Conservation (phyloP, 192 early-diverging fungal genomes). For the Mortierella hygrophila region DNA sequence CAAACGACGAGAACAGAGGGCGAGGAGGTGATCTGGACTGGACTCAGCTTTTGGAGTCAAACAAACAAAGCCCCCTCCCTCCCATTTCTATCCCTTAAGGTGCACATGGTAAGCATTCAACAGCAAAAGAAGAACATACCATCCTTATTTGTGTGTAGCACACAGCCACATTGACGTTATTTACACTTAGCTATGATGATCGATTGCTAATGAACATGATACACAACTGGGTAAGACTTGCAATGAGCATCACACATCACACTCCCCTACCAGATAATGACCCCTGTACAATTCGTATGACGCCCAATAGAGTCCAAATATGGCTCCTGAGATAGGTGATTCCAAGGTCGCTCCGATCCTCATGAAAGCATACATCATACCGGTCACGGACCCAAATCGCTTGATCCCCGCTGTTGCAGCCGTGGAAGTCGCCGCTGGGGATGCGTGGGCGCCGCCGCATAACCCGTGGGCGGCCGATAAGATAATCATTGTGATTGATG, state of each 20-base stretch:
- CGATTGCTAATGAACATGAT: too few species aligned
- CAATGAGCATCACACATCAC: slow-evolving; percentile 36
- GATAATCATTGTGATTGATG: too few species aligned
- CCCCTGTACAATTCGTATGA: slow-evolving; percentile 25
- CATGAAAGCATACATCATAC: slow-evolving; percentile 42
- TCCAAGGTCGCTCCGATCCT: slow-evolving; percentile 31
- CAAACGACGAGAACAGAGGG: too few species aligned
- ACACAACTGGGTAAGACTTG: not conserved
- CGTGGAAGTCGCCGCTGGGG: slow-evolving; percentile 29
- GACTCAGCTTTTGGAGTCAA: too few species aligned
- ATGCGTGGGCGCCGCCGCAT: slow-evolving; percentile 49
- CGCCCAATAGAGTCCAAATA: slow-evolving; percentile 27
- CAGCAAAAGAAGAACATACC: too few species aligned
- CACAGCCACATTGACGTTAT: too few species aligned
- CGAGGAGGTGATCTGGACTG: too few species aligned
- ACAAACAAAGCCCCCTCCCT: too few species aligned
- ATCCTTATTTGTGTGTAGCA: too few species aligned
- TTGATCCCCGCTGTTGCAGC: slow-evolving; percentile 24
- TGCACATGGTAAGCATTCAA: too few species aligned
- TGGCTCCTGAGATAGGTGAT: slow-evolving; percentile 39
- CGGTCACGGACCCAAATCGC: slow-evolving; percentile 26
- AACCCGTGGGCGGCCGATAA: not conserved
- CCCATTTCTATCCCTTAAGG: too few species aligned
- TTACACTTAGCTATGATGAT: too few species aligned
- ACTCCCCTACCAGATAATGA: slow-evolving; percentile 28